phyloP scores from a whole-genome alignment of 108 stramenopile genomes.

The Asterionellopsis glacialis region DNA sequence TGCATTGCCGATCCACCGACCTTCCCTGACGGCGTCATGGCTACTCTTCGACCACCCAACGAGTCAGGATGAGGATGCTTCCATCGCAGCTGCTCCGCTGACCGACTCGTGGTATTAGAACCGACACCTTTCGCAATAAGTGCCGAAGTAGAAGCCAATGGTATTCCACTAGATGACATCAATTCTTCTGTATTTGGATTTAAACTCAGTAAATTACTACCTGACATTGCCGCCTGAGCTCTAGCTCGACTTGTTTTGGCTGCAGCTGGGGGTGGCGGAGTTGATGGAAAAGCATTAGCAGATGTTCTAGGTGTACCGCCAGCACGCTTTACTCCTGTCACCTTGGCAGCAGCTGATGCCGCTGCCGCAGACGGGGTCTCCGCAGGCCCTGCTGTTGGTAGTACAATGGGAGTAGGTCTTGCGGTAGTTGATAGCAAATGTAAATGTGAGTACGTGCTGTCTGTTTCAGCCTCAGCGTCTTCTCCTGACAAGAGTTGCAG shows the following conservation, averaged over 20 bases:
- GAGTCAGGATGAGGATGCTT: constrained; percentile 50
- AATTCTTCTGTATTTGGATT: constrained; percentile 54
- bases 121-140: constrained; percentile 59
- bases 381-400: constrained; percentile 4
- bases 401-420: background rate
- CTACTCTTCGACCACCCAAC: constrained; percentile 28
- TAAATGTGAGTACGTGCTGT: constrained; percentile 10
- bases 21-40: background rate
- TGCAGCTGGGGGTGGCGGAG: constrained; percentile 16
- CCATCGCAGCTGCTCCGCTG: constrained; percentile 28
- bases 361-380: constrained; percentile 7
- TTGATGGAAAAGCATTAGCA: constrained; percentile 3
- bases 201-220: constrained; percentile 45
- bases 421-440: background rate
- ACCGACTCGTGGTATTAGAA: constrained; percentile 23
- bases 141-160: constrained; percentile 47
- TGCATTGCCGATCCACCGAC: background rate
- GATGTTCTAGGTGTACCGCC: constrained; percentile 2
- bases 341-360: constrained; percentile 5
- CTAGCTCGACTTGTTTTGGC: constrained; percentile 31
- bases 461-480: constrained; percentile 11
- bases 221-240: constrained; percentile 29
- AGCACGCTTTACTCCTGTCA: background rate
- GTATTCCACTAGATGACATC: constrained; percentile 22
- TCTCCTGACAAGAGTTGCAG: constrained; percentile 1